Conservation (phyloP, 2,329 filamentous ascomycete genomes). For the Scleromitrula shiraiana region DNA sequence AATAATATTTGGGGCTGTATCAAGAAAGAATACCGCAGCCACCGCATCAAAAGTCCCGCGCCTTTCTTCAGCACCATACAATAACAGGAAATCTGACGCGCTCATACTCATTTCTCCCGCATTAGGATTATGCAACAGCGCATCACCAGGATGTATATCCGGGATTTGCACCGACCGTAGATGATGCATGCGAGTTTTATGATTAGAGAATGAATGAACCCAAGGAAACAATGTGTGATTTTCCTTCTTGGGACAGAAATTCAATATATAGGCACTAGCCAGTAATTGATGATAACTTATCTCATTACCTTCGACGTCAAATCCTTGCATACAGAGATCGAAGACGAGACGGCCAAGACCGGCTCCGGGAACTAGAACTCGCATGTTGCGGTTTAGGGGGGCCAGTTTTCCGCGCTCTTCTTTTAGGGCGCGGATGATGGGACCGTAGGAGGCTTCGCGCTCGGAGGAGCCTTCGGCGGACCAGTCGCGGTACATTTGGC, state of each 20-base stretch:
- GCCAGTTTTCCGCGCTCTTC: constrained; percentile 33
- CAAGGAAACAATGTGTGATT: constrained; percentile 77
- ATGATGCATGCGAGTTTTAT: constrained; percentile 65
- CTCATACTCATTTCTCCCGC: constrained; percentile 80
- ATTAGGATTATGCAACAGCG: constrained; percentile 34
- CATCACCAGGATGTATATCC: constrained; percentile 64
- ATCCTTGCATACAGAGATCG: constrained; percentile 70
- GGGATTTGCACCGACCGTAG: constrained; percentile 67
- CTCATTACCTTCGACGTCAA: constrained; percentile 78
- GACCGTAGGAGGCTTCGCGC: constrained; percentile 67
- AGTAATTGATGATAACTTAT: constrained; percentile 97
- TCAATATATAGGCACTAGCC: constrained; percentile 70
- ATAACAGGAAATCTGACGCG: constrained; percentile 83
- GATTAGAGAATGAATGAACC: constrained; percentile 82
- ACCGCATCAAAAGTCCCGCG: constrained; percentile 67
- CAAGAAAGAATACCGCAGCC: constrained; percentile 89
- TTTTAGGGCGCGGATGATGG: constrained; percentile 59
- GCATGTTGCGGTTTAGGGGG: constrained; percentile 19
- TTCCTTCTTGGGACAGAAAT: constrained; percentile 50
- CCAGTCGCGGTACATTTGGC: constrained; percentile 96
- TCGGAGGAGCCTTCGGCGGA: constrained; percentile 68
- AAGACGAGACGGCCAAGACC: constrained; percentile 85
- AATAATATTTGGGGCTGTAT: constrained; percentile 90
- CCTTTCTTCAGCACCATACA: constrained; percentile 63
- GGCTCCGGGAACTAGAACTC: constrained; percentile 79